These are phyloP conservation scores for Chaetothyriales sp. DNA, from an alignment of 2,329 filamentous ascomycete genomes.

Conservation along the genomic window DNA sequence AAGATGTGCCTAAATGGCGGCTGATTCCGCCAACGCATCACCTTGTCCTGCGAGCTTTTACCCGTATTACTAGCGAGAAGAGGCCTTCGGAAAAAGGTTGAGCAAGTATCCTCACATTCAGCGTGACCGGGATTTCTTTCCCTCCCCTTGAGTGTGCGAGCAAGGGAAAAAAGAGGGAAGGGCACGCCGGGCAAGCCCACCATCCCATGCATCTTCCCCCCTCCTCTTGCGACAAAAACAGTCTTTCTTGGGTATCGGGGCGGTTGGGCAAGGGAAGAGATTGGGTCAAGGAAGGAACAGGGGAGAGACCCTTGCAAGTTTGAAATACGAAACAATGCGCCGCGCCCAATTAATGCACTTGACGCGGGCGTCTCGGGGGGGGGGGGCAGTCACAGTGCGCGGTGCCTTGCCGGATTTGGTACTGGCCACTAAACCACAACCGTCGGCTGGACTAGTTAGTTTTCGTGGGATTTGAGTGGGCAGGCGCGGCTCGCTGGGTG, in stretches of 20 bases:
- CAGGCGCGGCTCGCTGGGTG: not conserved
- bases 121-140: too few species aligned
- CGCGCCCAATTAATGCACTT: too few species aligned
- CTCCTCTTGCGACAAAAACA: too few species aligned
- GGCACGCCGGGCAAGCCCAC: not conserved
- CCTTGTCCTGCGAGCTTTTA: too few species aligned
- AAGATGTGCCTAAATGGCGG: not conserved
- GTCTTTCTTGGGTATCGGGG: not conserved
- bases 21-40: not conserved
- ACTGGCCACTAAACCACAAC: not conserved
- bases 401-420: not conserved
- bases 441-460: not conserved
- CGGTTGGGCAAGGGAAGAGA: not conserved
- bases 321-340: not conserved
- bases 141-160: too few species aligned
- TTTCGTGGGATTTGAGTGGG: not conserved
- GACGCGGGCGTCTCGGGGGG: not conserved
- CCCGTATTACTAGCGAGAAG: too few species aligned
- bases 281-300: not conserved
- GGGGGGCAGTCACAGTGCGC: not conserved
- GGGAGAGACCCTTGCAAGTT: not conserved
- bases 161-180: not conserved
- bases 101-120: too few species aligned
- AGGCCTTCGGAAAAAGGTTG: too few species aligned
- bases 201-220: not conserved